Conservation (phyloP, 805 yeast genomes). For the Candida pini region DNA sequence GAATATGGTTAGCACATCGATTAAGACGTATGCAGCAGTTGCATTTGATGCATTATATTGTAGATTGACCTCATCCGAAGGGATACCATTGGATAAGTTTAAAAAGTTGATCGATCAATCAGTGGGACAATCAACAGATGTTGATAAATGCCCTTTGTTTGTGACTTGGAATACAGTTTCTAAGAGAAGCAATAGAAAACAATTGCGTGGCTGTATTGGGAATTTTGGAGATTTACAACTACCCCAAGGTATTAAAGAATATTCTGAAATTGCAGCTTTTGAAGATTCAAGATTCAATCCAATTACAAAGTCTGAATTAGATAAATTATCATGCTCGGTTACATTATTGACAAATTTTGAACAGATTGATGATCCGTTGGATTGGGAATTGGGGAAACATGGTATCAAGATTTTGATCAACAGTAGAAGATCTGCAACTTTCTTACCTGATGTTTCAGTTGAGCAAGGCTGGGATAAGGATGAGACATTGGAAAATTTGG, state of each 20-base stretch:
- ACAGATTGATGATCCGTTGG: constrained; percentile 43
- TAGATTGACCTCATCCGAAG: no score
- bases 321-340: constrained; percentile 48
- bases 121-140: constrained; percentile 5
- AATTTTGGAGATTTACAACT: constrained; percentile 60
- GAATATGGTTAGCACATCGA: constrained; percentile 16
- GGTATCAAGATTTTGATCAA: constrained; percentile 64
- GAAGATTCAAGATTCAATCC: constrained; percentile 78
- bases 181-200: constrained; percentile 22
- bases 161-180: constrained; percentile 70
- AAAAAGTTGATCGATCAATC: constrained; percentile 7
- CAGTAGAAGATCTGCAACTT: constrained; percentile 60
- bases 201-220: constrained; percentile 89
- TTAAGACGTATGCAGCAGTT: constrained; percentile 30
- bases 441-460: constrained; percentile 81
- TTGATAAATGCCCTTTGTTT: constrained; percentile 55
- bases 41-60: constrained; percentile 36
- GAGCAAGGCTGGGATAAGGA: constrained; percentile 80
- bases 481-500: constrained; percentile 65
- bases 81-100: constrained; percentile 10
- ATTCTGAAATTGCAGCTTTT: constrained; percentile 64
- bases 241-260: constrained; percentile 54
- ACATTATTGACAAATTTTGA: constrained; percentile 61
- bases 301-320: constrained; percentile 49
- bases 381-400: constrained; percentile 80